phyloP scores from a whole-genome alignment of 768 basidiomycete genomes.

The Nevesoporus exiguus region DNA sequence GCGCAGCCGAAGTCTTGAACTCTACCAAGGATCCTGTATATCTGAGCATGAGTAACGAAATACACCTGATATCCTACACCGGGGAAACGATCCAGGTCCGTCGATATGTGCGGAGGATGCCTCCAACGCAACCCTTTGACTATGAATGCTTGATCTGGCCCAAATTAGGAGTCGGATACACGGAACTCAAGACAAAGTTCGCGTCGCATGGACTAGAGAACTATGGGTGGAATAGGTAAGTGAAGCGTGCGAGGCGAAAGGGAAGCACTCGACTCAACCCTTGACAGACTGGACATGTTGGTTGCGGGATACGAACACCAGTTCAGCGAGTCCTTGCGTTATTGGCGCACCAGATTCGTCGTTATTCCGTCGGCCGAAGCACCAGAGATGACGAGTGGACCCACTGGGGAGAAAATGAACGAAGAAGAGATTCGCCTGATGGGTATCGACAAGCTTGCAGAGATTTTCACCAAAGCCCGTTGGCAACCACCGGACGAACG shows the following conservation, averaged over 20 bases:
- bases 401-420: conserved; percentile 70
- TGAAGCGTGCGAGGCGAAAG: neutral
- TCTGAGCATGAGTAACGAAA: conserved; percentile 92
- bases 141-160: conserved; percentile 96
- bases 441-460: conserved; percentile 89
- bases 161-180: conserved; percentile 83
- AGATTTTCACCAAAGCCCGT: conserved; percentile 79
- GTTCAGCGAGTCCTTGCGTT: conserved; percentile 78
- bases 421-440: conserved; percentile 86
- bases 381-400: conserved; percentile 51
- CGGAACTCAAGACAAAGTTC: conserved; percentile 72
- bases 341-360: conserved; percentile 93
- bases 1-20: conserved; percentile 62
- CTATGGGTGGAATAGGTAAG: conserved; percentile 83
- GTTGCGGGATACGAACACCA: conserved; percentile 79
- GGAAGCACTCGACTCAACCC: neutral
- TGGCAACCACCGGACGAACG: conserved; percentile 58
- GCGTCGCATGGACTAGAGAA: conserved; percentile 75
- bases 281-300: conserved; percentile 72
- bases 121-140: conserved; percentile 56
- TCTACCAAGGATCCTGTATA: conserved; percentile 72
- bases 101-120: conserved; percentile 76
- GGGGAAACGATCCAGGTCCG: conserved; percentile 89
- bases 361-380: conserved; percentile 83
- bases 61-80: conserved; percentile 88